Evolutionary conservation across 768 basidiomycete genomes (phyloP), one percentile per base, ranked within the genome.

Genomic region (Mycena belliarum): DNA sequence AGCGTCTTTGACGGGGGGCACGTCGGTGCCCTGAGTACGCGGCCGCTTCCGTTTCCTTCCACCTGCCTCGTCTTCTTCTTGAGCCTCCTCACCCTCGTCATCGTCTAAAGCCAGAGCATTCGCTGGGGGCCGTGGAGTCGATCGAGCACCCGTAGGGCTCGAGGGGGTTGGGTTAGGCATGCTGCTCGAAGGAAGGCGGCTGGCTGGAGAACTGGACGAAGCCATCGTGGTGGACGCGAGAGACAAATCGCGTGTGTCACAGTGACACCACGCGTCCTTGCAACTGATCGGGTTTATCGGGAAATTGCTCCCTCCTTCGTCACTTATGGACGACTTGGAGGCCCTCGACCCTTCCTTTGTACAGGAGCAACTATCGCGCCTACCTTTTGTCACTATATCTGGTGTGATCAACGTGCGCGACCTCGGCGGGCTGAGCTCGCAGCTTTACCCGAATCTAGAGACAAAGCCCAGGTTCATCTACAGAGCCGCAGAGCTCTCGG

Each of bases 1-100:
- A 29, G 91, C 87, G 73, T 98, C 97, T 65, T 87, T 88, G 2
- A 98, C 95, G 49, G 92, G 76, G 3, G 95, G 91, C 0, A 97
- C 82, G 65, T 95, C 91, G 5, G 81, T 82, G 11, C 73, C 75
- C 56, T 79, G 79, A 14, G 77, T 76, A 53, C 81, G 78, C 41
- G 81, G 79, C 54, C 80, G 76, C 55, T 81, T 77, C 18, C 79
- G 70, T 53, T 73, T 77, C 24, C 70, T 69, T n/a, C 63, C 63
- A 9, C 70, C 52, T 9, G 70, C 77, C 28, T 81, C 79, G 37
- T 72, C 66, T 8, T 70, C 69, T 11, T 70, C 73, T 18, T 74
- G 74, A 38, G 74, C 75, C 56, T n/a, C n/a, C n/a, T 76, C 75
- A n/a, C 76, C 79, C 49, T 84, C 86, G 57, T 84, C 85, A 43